Evolutionary conservation across 345 rosid genomes (phyloP).

Genomic region (Cardamine resedifolia): DNA sequence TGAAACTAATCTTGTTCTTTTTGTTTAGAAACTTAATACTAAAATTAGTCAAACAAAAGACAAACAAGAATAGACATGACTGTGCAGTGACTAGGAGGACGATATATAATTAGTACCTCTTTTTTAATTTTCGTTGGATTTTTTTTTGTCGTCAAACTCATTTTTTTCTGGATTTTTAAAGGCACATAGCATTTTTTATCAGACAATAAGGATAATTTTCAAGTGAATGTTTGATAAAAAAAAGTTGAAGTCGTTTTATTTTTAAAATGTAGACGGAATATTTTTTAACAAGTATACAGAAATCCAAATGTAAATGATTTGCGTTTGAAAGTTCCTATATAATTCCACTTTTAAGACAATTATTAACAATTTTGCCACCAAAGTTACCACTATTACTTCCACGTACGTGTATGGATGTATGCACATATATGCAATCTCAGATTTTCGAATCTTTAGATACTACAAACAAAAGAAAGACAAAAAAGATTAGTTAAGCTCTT

Average conservation of each 20-base stretch:
- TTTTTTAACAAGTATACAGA: neutral
- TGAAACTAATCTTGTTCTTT: constrained; percentile 23
- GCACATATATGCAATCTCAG: constrained; percentile 10
- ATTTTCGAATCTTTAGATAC: constrained; percentile 31
- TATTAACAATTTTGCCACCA: neutral
- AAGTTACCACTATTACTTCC: constrained; percentile 5
- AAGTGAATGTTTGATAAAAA: neutral
- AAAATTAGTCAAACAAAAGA: constrained; percentile 24
- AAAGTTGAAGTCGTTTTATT: neutral
- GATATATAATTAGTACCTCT: neutral
- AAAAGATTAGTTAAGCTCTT: constrained; percentile 23
- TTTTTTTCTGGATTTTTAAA: neutral
- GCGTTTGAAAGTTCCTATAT: constrained; percentile 11
- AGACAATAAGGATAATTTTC: neutral
- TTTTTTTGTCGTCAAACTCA: neutral
- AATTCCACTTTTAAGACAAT: neutral
- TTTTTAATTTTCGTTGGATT: neutral
- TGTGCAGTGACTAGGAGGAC: constrained; percentile 6
- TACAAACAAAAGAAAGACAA: constrained; percentile 25
- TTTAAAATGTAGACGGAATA: neutral
- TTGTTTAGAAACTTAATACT: neutral
- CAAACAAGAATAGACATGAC: constrained; percentile 20
- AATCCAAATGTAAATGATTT: constrained; percentile 22
- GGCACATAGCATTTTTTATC: neutral
- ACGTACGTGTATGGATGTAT: constrained; percentile 16